Conservation (phyloP, 371 early-diverging fungal species). For the Conidiobolus incongruus region DNA sequence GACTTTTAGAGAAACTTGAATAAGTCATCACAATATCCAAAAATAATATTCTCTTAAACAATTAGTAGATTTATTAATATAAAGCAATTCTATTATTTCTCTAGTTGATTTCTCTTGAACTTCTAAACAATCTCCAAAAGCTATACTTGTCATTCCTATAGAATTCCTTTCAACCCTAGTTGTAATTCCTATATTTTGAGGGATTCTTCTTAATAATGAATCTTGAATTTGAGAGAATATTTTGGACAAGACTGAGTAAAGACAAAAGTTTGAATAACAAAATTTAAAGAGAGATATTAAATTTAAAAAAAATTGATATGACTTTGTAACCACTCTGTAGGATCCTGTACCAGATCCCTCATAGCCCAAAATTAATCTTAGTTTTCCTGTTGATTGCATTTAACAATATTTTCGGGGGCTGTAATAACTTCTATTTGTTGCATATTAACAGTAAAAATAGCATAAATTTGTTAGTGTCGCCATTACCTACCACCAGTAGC, state of each 20-base stretch:
- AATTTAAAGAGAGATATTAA: constrained; percentile 7
- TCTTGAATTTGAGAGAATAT: not conserved
- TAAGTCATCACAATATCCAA: not conserved
- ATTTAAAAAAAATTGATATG: constrained; percentile 10
- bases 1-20: not conserved
- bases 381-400: constrained; percentile 6
- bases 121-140: not conserved
- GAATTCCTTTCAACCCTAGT: not conserved
- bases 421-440: constrained; percentile 9
- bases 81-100: not conserved
- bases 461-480: constrained; percentile 10
- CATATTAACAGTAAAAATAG: constrained; percentile 12
- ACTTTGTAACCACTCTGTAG: constrained; percentile 15
- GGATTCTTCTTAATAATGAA: not conserved
- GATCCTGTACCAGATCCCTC: constrained; percentile 15
- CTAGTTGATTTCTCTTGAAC: not conserved
- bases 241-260: not conserved
- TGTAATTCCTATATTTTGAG: not conserved
- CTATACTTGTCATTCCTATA: not conserved
- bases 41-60: not conserved
- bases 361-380: constrained; percentile 16
- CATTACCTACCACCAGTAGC: constrained; percentile 16
- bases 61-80: not conserved
- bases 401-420: constrained; percentile 9
- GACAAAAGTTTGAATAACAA: not conserved